Percentiles rank a stretch among this genome's conserved stretches.
These are phyloP conservation scores for Musa balbisiana DNA, from an alignment of 202 grass and related monocot species.

Conservation along the genomic window DNA sequence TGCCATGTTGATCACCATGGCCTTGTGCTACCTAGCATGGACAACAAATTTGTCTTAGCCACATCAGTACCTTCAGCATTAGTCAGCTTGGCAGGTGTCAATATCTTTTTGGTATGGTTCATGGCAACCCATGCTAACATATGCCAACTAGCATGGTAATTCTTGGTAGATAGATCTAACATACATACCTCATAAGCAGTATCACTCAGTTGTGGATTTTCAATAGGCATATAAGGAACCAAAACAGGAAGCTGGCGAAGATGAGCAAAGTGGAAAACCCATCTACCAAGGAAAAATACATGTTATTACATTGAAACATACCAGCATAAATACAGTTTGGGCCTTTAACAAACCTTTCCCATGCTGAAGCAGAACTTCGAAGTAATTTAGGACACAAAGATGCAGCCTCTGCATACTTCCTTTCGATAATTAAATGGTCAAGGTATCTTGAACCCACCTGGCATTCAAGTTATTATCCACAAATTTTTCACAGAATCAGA, in stretches of 20 bases:
- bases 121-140: too few species aligned
- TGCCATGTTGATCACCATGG: not conserved
- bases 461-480: conserved; percentile 10
- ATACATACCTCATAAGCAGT: conserved; percentile 79
- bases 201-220: conserved; percentile 85
- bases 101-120: too few species aligned
- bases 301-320: conserved; percentile 2
- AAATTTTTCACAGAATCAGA: not conserved
- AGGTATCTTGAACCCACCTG: conserved; percentile 95
- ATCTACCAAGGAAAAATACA: conserved; percentile 39
- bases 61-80: not conserved
- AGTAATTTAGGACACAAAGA: conserved; percentile 81
- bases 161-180: not conserved
- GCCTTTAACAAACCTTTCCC: conserved; percentile 79
- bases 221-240: conserved; percentile 91
- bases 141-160: too few species aligned
- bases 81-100: too few species aligned
- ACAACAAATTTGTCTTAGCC: not conserved
- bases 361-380: conserved; percentile 77
- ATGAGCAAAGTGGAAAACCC: conserved; percentile 98
- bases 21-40: not conserved
- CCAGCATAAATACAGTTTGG: not conserved
- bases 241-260: conserved; percentile 91
- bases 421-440: conserved; percentile 94
- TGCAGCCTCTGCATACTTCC: conserved; percentile 92